These are phyloP conservation scores for Neoascochyta sp. DNA, from an alignment of 2,329 filamentous ascomycete species.

Conservation along the genomic window DNA sequence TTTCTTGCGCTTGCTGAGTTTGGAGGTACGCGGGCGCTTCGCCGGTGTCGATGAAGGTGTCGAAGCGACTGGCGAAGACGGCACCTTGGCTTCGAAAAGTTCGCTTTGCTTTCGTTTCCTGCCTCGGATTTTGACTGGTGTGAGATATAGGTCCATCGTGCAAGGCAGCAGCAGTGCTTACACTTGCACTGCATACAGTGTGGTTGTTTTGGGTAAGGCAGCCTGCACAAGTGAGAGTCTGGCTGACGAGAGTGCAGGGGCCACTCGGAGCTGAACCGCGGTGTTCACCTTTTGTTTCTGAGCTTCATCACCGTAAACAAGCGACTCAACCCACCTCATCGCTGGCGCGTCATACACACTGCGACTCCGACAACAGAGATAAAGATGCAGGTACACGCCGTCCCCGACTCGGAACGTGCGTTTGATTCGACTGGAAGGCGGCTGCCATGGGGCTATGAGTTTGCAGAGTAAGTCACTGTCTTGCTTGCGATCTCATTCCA, in stretches of 20 bases:
- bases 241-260: constrained; percentile 10
- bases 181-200: constrained; percentile 11
- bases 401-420: constrained; percentile 60
- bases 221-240: no score
- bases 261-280: constrained; percentile 14
- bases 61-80: constrained; percentile 4
- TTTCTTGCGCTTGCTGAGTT: constrained; percentile 14
- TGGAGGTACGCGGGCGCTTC: constrained; percentile 10
- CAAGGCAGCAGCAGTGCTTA: constrained; percentile 25
- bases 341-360: constrained; percentile 4
- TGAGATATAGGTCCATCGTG: constrained; percentile 27
- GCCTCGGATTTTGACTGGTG: constrained; percentile 33
- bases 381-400: constrained; percentile 63
- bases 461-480: constrained; percentile 57
- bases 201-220: constrained; percentile 18
- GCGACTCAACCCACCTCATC: constrained; percentile 4
- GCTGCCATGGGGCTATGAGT: constrained; percentile 62
- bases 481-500: no score
- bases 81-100: constrained; percentile 3
- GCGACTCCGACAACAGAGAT: constrained; percentile 4
- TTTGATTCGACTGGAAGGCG: constrained; percentile 56
- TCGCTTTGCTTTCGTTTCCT: constrained; percentile 24
- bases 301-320: constrained; percentile 16
- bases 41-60: constrained; percentile 3
- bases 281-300: constrained; percentile 15